A percentile compares a stretch with the other conserved stretches of the same genome.
Evolutionary conservation across 176 grass and related monocot genomes (phyloP).

Genomic region (Oryza meyeriana): DNA sequence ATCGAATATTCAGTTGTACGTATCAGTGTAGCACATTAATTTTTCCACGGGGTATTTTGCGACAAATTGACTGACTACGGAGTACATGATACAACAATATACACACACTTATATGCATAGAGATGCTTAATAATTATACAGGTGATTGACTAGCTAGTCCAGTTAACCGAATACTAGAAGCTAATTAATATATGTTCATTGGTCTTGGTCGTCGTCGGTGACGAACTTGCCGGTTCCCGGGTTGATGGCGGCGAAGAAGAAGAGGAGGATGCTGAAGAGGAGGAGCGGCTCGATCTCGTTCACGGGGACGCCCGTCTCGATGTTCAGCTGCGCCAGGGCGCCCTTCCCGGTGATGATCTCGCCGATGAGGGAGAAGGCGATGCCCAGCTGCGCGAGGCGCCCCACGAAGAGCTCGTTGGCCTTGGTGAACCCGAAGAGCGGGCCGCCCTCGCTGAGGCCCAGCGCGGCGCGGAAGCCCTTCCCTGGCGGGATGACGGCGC

Average conservation of each 20-base stretch:
- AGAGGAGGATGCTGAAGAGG: conserved; percentile 55
- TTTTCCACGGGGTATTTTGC: no score
- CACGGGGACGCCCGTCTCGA: conserved; percentile 61
- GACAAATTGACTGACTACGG: no score
- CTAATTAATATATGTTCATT: background rate
- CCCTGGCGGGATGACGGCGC: conserved; percentile 57
- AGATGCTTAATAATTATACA: no score
- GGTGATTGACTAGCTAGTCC: no score
- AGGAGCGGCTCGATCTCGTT: conserved; percentile 62
- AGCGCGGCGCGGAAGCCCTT: conserved; percentile 54
- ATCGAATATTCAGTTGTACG: no score
- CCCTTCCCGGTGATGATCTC: conserved; percentile 65
- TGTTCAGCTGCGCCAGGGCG: conserved; percentile 61
- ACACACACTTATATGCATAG: no score
- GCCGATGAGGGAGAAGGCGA: conserved; percentile 66
- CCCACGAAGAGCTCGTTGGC: conserved; percentile 72
- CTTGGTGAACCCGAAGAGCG: conserved; percentile 70
- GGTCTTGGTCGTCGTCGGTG: conserved; percentile 41
- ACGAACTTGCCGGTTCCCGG: conserved; percentile 61
- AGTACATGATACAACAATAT: no score
- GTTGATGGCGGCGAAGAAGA: conserved; percentile 68
- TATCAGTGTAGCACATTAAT: no score
- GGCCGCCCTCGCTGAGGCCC: conserved; percentile 56
- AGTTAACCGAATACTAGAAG: no score
- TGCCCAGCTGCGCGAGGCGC: conserved; percentile 56